phyloP scores from a whole-genome alignment of 176 grass and related monocot species.

The Zea luxurians region DNA sequence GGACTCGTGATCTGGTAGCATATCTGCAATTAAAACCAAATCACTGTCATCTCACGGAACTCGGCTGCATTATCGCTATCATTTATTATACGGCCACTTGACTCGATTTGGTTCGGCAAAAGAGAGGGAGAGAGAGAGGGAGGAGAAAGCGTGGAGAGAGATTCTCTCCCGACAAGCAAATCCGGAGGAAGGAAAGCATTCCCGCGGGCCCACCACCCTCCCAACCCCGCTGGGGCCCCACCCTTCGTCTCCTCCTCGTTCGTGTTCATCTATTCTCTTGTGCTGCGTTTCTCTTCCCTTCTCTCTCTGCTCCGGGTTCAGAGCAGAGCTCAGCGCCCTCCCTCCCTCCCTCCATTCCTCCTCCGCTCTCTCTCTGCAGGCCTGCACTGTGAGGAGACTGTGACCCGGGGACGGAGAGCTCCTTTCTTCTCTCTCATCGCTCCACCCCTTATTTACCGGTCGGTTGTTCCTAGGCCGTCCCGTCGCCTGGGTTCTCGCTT shows the following conservation, averaged over 20 bases:
- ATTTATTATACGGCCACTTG: neutral
- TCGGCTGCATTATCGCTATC: neutral
- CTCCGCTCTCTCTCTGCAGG: neutral
- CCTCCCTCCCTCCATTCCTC: neutral
- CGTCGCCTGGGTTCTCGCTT: neutral
- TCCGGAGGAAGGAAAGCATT: slow-evolving; percentile 58
- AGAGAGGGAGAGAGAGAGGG: neutral
- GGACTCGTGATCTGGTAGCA: neutral
- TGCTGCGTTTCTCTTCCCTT: no score
- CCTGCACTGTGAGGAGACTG: slow-evolving; percentile 20
- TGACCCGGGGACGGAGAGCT: slow-evolving; percentile 11
- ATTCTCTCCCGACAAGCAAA: slow-evolving; percentile 69
- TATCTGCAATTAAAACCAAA: neutral
- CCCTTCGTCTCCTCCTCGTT: neutral
- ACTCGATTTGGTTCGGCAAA: neutral
- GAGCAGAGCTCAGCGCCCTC: neutral
- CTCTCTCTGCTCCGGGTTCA: neutral
- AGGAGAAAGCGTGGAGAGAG: slow-evolving; percentile 17
- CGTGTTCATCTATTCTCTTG: neutral
- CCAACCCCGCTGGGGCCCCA: neutral
- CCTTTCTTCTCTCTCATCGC: slow-evolving; percentile 11
- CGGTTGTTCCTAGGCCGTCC: neutral
- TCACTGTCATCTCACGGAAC: neutral
- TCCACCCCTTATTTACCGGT: slow-evolving; percentile 8
- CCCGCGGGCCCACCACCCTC: slow-evolving; percentile 25